Evolutionary conservation across 2,329 filamentous ascomycete species (phyloP), one percentile per base, ranked within the genome.

Genomic region (Biscogniauxia mediterranea): DNA sequence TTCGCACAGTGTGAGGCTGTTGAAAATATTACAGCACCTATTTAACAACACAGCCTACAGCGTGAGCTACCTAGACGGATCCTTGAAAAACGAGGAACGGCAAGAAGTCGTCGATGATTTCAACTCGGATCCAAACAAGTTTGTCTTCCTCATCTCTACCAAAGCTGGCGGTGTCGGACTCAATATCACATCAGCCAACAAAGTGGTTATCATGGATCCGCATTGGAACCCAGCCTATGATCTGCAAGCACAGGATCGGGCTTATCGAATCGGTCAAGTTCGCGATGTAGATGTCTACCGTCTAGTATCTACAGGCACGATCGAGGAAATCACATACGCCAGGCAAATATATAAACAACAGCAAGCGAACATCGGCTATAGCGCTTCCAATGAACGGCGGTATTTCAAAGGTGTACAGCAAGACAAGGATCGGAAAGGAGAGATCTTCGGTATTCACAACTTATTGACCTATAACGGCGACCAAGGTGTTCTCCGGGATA

Each of bases 261-360:
- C 95, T 2, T 98, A 99, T 73, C 89, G 95, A 56, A 98, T 99
- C 65, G 95, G 95, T 0, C 95, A 99, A 76, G 87, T 86, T 0
- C 85, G 95, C 20, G 92, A 98, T 71, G 95, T 99, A 0, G 95
- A 99, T 73, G 94, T 98, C 1, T 98, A 97, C 74, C 88, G 95
- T 3, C 85, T 99, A 1, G 87, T 99, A 19, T 94, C 91, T 1
- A 88, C 91, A 1, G 95, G 95, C 0, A 98, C 95, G 0, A 92
- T 99, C 17, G 95, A 99, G 73, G 95, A 99, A 75, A 95, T 97
- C 58, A 92, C 98, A 7, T 99, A 99, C 70, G 95, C 94, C 0
- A 85, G 95, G 6, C 95, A 99, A 71, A 95, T 99, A 49, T 99
- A 99, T 82, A 99, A 99, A 75, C 95, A 99, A 73, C 95, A 99